Conservation (phyloP, 1,284 basidiomycete genomes). For the Macrocystidia cucumis region DNA sequence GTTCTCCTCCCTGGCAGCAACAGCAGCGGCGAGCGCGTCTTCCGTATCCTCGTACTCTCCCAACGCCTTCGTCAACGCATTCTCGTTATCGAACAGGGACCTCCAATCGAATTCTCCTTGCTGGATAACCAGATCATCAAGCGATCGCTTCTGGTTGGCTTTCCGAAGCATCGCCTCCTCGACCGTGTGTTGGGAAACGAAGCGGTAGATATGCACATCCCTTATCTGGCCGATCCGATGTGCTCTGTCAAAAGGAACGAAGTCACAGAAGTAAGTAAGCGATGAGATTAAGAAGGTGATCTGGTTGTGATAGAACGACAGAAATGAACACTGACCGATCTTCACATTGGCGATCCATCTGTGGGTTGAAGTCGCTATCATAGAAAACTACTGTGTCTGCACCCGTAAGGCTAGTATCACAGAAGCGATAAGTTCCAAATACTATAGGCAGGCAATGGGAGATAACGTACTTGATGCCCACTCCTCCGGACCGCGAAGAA, state of each 20-base stretch:
- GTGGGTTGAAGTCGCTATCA: conserved; percentile 96
- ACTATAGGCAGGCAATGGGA: conserved; percentile 1
- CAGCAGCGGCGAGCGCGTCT: conserved; percentile 73
- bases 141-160: conserved; percentile 90
- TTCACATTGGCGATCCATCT: conserved; percentile 97
- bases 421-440: conserved; percentile 3
- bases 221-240: conserved; percentile 96
- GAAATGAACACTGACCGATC: conserved; percentile 57
- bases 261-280: too few species aligned
- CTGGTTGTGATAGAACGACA: conserved; percentile 1
- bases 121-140: conserved; percentile 92
- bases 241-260: conserved; percentile 44
- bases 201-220: conserved; percentile 95
- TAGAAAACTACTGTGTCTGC: conserved; percentile 97
- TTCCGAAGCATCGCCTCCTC: conserved; percentile 96
- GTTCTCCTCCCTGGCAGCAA: conserved; percentile 73
- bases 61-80: conserved; percentile 41
- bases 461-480: conserved; percentile 84
- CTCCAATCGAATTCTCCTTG: conserved; percentile 95
- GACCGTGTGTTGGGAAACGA: conserved; percentile 88
- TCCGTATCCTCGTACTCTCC: conserved; percentile 86
- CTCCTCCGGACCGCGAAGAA: conserved; percentile 88
- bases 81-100: conserved; percentile 62
- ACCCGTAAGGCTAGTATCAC: conserved; percentile 69
- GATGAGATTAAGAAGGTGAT: conserved; percentile 1